Base-by-base conservation (phyloP, 139 green algal genomes). In the Diplosphaera chodatii region DNA sequence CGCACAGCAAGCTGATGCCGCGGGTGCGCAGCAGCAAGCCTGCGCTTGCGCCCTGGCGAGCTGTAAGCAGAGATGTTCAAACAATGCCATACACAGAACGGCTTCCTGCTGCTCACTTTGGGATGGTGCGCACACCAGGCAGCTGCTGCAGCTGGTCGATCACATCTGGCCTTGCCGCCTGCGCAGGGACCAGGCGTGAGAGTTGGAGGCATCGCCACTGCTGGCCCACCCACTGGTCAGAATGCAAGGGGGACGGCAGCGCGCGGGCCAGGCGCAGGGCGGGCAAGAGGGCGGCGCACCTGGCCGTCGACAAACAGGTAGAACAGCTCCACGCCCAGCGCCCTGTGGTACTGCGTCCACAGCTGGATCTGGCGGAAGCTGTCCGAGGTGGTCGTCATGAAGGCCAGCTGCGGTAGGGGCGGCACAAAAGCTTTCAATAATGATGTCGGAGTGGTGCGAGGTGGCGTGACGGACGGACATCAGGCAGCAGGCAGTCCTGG, bases 271-370 rank as follows among this genome's bases (percentile, higher is more conserved):
- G 8, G 37, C 37, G 6, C 6, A 48, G 6, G 10, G 8, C 37
- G 37, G 37, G 37, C 37, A 48, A 10, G 37, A 20, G 37, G 10
- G 37, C 37, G 37, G 6, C 75, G 15, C 64, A 80, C 81, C 67
- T 83, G 76, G 16, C 84, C 85, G n/a, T 90, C 80, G 1, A 83
- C 77, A 74, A 91, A 91, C 20, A 91, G 74, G 77, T 90, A 90
- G 73, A 87, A 91, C 23, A 32, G 55, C 6, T 67, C 55, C 0
- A 90, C 80, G 0, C 85, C 85, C 3, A 90, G 40, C 6, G 78
- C 66, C 18, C 69, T 40, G 41, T 90, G 79, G 64, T 91, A 91
- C 21, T 66, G 66, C 28, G 82, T 76, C 86, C 86, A 91, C 25
- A 84, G 67, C 4, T 67, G 66, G 32, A 88, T 90, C 66, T 85